A percentile compares a stretch with the other conserved stretches of the same genome.
Evolutionary conservation across 2,329 filamentous ascomycete species (phyloP).

Genomic region (Botrytis elliptica): DNA sequence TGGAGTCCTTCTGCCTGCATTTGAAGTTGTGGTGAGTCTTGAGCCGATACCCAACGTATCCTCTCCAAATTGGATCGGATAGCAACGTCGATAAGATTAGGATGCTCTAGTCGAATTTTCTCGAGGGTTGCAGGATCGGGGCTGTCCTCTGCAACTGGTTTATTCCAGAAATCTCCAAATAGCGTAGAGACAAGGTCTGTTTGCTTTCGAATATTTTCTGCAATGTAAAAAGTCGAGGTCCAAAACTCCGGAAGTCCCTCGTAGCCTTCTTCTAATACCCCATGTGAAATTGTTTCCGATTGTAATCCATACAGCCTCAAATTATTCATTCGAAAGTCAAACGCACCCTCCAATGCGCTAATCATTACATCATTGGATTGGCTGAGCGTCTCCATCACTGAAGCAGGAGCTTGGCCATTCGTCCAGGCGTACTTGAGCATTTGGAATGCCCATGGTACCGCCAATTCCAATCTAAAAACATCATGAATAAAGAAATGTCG

Average conservation of each 20-base stretch:
- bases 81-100: conserved; percentile 54
- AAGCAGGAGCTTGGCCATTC: conserved; percentile 54
- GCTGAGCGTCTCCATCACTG: conserved; percentile 37
- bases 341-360: conserved; percentile 60
- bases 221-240: conserved; percentile 69
- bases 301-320: conserved; percentile 70
- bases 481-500: conserved; percentile 86
- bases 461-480: conserved; percentile 67
- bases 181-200: conserved; percentile 50
- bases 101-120: conserved; percentile 52
- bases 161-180: conserved; percentile 39
- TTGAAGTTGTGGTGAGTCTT: conserved; percentile 48
- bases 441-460: conserved; percentile 77
- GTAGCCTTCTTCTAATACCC: conserved; percentile 63
- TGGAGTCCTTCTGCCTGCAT: conserved; percentile 50
- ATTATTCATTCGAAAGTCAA: conserved; percentile 70
- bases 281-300: conserved; percentile 62
- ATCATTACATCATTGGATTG: conserved; percentile 77
- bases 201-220: conserved; percentile 61
- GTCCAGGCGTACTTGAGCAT: conserved; percentile 71
- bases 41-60: conserved; percentile 55
- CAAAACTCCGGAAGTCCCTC: conserved; percentile 75
- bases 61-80: conserved; percentile 60
- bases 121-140: conserved; percentile 37
- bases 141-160: conserved; percentile 31